Evolutionary conservation across 768 basidiomycete species (phyloP), one percentile per base, ranked within the genome.

Genomic region (Paxillus rubicundulus): DNA sequence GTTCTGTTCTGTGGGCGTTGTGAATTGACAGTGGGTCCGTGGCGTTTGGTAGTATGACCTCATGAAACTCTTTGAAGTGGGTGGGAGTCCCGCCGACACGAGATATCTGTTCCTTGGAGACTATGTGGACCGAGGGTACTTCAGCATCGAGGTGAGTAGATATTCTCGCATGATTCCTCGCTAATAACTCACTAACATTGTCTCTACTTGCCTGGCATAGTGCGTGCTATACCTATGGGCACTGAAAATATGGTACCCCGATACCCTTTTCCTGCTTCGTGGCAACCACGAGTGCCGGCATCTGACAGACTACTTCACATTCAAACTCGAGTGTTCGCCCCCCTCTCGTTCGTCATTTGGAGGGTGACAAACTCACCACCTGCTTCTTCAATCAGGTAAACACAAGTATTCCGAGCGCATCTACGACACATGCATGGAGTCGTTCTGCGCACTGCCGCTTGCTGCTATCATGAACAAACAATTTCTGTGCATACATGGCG

Each of bases 401-500:
- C 97, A 98, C 77, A 98, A 98, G 75, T 99, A 99, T 72, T 93
- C 92, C 8, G 96, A 98, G 61, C 84, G 85, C 21, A 82, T 99
- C 55, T 99, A 99, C 69, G 93, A 99, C 55, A 93, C 92, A 24
- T 94, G 92, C 79, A 96, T 98, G 93, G 91, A 97, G 27, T 92
- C 92, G 0, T 98, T 99, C 77, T 98, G 95, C 67, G 80, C 89
- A 0, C 81, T 99, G 1, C 97, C 97, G 2, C 81, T 99, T 9
- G 96, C 96, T 1, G 97, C 97, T 30, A 71, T 99, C 65, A 98
- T 98, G 96, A 99, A 99, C 77, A 98, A 98, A 68, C 97, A 98
- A 71, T 99, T 99, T 72, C 76, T 98, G 45, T 99, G 96, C 71
- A 97, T 98, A 55, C 97, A 99, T 55, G 97, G 97, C 28, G 97